These are phyloP conservation scores for Anacardium occidentale DNA, from an alignment of 345 rosid species.

Conservation along the genomic window DNA sequence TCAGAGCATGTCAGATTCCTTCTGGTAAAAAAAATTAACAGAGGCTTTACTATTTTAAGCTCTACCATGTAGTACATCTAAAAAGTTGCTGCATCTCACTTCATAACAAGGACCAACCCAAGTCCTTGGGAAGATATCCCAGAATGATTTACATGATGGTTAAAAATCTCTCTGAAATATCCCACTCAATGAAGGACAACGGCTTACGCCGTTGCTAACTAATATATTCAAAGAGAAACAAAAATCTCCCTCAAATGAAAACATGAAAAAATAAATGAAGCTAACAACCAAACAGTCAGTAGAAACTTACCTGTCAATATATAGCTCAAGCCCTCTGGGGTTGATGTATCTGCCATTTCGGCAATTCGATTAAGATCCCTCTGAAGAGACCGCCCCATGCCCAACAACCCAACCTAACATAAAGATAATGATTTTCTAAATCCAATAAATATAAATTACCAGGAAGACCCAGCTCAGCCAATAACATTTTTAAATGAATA, in stretches of 20 bases:
- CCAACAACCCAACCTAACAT: constrained; percentile 77
- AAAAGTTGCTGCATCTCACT: neutral
- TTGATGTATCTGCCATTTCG: constrained; percentile 79
- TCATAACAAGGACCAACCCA: neutral
- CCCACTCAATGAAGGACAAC: neutral
- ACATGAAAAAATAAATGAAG: neutral
- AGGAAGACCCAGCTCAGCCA: neutral
- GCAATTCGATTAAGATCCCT: constrained; percentile 84
- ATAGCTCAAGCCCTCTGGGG: constrained; percentile 76
- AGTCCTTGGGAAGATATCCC: neutral
- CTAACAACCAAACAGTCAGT: neutral
- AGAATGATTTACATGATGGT: neutral
- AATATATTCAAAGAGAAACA: neutral
- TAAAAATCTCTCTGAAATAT: no score
- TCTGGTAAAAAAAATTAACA: neutral
- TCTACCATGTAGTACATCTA: neutral
- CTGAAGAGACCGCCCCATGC: constrained; percentile 78
- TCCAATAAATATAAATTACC: neutral
- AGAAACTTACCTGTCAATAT: constrained; percentile 71
- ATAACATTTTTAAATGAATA: neutral
- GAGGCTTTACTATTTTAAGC: neutral
- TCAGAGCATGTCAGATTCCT: neutral
- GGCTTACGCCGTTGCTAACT: neutral
- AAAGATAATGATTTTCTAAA: neutral
- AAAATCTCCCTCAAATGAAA: neutral